These are phyloP conservation scores for Lipomyces sp. DNA, from an alignment of 805 yeast genomes.

Conservation along the genomic window DNA sequence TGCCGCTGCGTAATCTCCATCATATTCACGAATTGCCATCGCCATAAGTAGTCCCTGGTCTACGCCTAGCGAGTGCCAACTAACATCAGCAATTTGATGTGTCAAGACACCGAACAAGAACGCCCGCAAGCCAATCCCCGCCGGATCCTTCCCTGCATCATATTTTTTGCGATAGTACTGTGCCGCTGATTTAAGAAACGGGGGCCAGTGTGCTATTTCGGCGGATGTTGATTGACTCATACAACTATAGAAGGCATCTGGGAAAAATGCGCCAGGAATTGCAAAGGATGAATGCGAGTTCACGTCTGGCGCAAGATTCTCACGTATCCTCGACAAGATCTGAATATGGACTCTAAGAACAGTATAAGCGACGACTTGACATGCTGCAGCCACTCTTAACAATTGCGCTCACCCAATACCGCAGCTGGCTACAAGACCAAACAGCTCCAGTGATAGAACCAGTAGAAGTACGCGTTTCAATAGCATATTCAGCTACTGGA, in stretches of 20 bases:
- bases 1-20: conserved; percentile 55
- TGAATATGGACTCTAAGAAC: conserved; percentile 46
- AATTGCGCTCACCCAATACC: neutral
- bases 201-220: conserved; percentile 74
- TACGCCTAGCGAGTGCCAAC: conserved; percentile 68
- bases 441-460: neutral
- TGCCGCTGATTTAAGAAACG: conserved; percentile 57
- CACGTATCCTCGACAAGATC: conserved; percentile 45
- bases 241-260: conserved; percentile 71
- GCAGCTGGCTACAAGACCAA: neutral
- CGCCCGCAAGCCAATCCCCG: conserved; percentile 51
- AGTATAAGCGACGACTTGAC: neutral
- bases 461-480: neutral
- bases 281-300: conserved; percentile 44
- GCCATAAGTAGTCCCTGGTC: conserved; percentile 60
- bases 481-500: neutral
- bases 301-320: conserved; percentile 47
- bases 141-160: conserved; percentile 36
- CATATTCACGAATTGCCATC: conserved; percentile 59
- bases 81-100: conserved; percentile 67
- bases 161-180: conserved; percentile 50
- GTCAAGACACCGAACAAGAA: conserved; percentile 63
- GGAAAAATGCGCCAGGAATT: conserved; percentile 68
- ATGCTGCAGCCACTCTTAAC: neutral
- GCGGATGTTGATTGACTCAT: conserved; percentile 57